phyloP scores from a whole-genome alignment of 169 alveolate genomes.

The Perkinsus olseni region DNA sequence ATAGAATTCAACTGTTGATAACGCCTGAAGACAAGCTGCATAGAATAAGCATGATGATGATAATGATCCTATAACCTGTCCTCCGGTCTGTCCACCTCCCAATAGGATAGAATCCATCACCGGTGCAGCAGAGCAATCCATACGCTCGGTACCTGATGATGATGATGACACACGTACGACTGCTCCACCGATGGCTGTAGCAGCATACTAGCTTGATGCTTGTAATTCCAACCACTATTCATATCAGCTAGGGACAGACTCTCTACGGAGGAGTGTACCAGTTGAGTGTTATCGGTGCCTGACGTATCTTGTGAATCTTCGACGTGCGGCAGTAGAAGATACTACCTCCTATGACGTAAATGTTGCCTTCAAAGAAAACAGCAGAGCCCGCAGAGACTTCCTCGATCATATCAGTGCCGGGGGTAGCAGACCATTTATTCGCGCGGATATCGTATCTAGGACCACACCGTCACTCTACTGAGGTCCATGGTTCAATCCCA shows the following conservation, averaged over 20 bases:
- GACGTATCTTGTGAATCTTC: not conserved
- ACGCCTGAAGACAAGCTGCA: not conserved
- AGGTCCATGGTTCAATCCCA: not conserved
- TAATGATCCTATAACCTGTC: not conserved
- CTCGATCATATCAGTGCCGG: conserved; percentile 59
- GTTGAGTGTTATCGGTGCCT: conserved; percentile 48
- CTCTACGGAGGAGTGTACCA: conserved; percentile 54
- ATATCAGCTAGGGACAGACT: not conserved
- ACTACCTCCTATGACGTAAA: conserved; percentile 65
- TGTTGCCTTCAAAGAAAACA: conserved; percentile 42
- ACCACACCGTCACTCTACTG: not conserved
- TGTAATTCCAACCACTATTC: not conserved
- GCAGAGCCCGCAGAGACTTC: conserved; percentile 74
- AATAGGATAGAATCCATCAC: not conserved
- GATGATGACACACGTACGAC: not conserved
- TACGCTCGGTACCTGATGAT: not conserved
- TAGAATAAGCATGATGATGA: not conserved
- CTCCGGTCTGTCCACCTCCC: not conserved
- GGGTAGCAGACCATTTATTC: conserved; percentile 60
- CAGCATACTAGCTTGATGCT: not conserved
- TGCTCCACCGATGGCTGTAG: not conserved
- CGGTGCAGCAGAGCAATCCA: not conserved
- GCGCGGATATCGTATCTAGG: conserved; percentile 54
- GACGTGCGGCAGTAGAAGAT: not conserved
- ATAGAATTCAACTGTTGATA: not conserved